A percentile compares a stretch with the other conserved stretches of the same genome.
Conservation (phyloP, 1,284 basidiomycete species). For the Golubevia pallescens region DNA sequence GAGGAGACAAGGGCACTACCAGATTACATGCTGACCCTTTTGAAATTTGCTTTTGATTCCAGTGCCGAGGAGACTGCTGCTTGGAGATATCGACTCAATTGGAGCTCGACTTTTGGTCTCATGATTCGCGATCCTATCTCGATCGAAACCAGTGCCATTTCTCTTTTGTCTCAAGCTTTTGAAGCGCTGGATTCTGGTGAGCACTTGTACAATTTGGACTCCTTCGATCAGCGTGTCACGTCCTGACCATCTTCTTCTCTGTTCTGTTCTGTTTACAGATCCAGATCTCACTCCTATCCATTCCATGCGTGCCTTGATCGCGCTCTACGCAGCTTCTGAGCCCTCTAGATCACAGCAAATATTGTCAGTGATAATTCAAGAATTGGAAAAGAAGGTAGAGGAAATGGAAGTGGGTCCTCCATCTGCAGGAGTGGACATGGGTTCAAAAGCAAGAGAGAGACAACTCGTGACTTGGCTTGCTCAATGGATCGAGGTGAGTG, state of each 20-base stretch:
- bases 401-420: neutral
- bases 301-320: too few relatives aligned
- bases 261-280: too few relatives aligned
- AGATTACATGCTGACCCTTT: neutral
- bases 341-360: too few relatives aligned
- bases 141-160: neutral
- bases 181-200: neutral
- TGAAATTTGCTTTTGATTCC: neutral
- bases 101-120: neutral
- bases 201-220: neutral
- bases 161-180: neutral
- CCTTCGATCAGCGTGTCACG: too few relatives aligned
- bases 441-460: too few relatives aligned
- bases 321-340: too few relatives aligned
- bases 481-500: too few relatives aligned
- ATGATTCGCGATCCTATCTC: neutral
- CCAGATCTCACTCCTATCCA: too few relatives aligned
- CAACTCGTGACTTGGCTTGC: too few relatives aligned
- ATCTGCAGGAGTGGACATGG: neutral
- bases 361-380: too few relatives aligned
- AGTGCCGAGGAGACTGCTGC: neutral
- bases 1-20: neutral
- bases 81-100: neutral
- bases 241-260: too few relatives aligned
- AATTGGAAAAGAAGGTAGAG: conserved; percentile 2